A percentile compares a stretch with the other conserved stretches of the same genome.
phyloP scores from a whole-genome alignment of 2,329 filamentous ascomycete genomes.

The Zalaria sp. region DNA sequence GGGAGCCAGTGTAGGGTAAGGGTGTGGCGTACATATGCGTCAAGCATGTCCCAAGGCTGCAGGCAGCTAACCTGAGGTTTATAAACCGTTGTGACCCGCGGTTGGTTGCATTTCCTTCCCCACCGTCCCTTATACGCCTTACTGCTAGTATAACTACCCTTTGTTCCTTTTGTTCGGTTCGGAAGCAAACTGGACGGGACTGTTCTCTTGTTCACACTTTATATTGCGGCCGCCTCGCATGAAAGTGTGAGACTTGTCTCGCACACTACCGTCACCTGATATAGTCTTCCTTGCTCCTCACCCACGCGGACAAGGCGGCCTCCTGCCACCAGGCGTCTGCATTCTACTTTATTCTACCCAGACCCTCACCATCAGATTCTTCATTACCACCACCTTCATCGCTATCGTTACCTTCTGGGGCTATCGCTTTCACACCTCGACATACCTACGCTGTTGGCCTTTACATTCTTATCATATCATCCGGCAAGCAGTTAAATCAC shows the following conservation, averaged over 20 bases:
- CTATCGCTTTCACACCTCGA: too few relatives aligned
- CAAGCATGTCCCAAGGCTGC: not conserved
- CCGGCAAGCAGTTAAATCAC: too few relatives aligned
- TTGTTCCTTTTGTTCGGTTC: too few relatives aligned
- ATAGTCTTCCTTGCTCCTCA: not conserved
- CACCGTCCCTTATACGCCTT: too few relatives aligned
- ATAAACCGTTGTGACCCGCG: not conserved
- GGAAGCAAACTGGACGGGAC: not conserved
- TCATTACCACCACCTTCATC: not conserved
- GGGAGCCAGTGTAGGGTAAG: too few relatives aligned
- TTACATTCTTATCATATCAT: too few relatives aligned
- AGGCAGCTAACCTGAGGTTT: not conserved
- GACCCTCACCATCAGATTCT: not conserved
- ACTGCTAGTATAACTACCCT: too few relatives aligned
- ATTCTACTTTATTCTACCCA: not conserved
- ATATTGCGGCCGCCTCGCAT: not conserved
- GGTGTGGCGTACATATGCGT: not conserved
- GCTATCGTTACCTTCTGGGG: too few relatives aligned
- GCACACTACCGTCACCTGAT: not conserved
- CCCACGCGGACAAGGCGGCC: too few relatives aligned
- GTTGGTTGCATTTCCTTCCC: too few relatives aligned
- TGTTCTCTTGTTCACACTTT: not conserved
- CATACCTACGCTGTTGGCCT: too few relatives aligned
- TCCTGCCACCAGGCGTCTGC: too few relatives aligned
- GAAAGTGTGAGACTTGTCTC: not conserved